Percentiles rank a stretch among this genome's conserved stretches.
These are phyloP conservation scores for Casuarina glauca DNA, from an alignment of 306 rosid genomes.

Conservation along the genomic window DNA sequence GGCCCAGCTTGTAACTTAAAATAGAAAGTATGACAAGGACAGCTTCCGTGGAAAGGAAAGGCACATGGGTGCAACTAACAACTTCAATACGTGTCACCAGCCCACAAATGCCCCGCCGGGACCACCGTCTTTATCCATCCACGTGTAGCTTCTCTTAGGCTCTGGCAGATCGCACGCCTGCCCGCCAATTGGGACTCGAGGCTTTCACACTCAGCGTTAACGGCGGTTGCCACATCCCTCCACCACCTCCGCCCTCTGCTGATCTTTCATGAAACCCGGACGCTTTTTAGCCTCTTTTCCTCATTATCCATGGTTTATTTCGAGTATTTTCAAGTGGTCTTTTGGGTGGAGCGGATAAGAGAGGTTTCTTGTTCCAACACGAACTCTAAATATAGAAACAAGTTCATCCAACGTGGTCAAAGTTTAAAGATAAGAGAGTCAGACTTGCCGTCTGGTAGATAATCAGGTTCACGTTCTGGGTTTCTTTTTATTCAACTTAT, in stretches of 20 bases:
- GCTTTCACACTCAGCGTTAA: background rate
- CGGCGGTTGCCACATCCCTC: slow-evolving; percentile 49
- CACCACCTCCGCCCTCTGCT: background rate
- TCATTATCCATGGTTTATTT: no score
- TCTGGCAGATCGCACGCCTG: slow-evolving; percentile 6
- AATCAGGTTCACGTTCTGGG: background rate
- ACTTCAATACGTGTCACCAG: slow-evolving; percentile 63
- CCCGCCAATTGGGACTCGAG: slow-evolving; percentile 29
- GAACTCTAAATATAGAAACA: background rate
- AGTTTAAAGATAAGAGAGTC: background rate
- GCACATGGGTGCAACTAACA: slow-evolving; percentile 70
- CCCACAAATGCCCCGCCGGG: slow-evolving; percentile 39
- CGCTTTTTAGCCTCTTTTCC: no score
- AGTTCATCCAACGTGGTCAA: background rate
- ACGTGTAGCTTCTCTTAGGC: slow-evolving; percentile 37
- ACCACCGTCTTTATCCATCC: slow-evolving; percentile 55
- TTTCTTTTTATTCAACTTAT: background rate
- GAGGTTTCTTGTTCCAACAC: background rate
- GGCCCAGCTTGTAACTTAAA: slow-evolving; percentile 1
- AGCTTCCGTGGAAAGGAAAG: slow-evolving; percentile 14
- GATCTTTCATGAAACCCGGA: background rate
- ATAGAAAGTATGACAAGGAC: slow-evolving; percentile 24
- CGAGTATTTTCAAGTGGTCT: background rate
- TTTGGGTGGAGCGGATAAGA: no score
- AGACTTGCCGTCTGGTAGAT: background rate